A percentile compares a stretch with the other conserved stretches of the same genome.
Evolutionary conservation across 306 rosid species (phyloP).

Genomic region (Cyclanthera cordifolia): DNA sequence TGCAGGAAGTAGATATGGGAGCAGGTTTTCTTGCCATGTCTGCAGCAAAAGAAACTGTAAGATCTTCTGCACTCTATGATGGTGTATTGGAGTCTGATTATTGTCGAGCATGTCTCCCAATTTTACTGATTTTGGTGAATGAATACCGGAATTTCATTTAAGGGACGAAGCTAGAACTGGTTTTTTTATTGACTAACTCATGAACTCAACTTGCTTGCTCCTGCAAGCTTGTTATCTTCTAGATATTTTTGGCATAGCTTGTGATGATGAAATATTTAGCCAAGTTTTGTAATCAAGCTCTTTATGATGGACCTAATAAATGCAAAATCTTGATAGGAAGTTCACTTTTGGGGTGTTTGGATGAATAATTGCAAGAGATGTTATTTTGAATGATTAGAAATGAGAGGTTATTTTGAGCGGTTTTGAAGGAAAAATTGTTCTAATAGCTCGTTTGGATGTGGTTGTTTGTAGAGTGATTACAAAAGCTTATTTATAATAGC

Average conservation of each 20-base stretch:
- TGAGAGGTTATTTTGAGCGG: no score
- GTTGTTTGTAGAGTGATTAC: no score
- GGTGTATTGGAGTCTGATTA: slow-evolving; percentile 13
- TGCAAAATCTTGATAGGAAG: background rate
- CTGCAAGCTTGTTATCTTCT: slow-evolving; percentile 2
- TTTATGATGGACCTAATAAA: background rate
- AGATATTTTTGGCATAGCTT: background rate
- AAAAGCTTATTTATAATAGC: no score
- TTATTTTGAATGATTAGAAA: no score
- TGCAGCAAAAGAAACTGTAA: slow-evolving; percentile 97
- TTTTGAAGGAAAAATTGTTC: no score
- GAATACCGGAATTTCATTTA: background rate
- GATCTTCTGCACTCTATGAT: slow-evolving; percentile 16
- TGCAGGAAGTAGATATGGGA: slow-evolving; percentile 99
- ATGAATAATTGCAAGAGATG: no score
- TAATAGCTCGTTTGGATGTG: no score
- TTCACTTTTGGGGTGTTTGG: no score
- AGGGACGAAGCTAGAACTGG: background rate
- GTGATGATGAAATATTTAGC: background rate
- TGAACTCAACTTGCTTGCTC: background rate
- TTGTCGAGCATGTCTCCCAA: no score
- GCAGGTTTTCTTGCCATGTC: slow-evolving; percentile 99
- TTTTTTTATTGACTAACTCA: background rate
- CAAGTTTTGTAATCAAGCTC: background rate
- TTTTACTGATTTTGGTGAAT: no score